A percentile compares a stretch with the other conserved stretches of the same genome.
Conservation (phyloP, 805 yeast species). For the Candida silvicultrix region DNA sequence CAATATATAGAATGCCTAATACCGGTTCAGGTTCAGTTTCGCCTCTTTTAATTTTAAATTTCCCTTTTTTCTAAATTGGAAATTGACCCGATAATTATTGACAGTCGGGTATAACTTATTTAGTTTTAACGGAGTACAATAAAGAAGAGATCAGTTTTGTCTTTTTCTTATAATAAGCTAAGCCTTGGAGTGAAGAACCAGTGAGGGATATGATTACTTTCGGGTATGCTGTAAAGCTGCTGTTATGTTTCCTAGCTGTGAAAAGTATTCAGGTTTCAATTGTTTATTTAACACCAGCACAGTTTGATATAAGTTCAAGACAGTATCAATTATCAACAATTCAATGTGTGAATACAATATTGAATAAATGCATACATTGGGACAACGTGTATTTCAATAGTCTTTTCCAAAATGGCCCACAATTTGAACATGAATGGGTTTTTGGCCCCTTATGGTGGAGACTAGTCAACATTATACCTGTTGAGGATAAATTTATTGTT, state of each 20-base stretch:
- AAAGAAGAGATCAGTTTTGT: too few species aligned
- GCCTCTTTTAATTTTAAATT: not conserved
- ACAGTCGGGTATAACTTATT: too few species aligned
- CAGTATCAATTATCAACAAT: not conserved
- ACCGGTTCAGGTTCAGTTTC: not conserved
- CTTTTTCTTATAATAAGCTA: too few species aligned
- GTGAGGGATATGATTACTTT: not conserved
- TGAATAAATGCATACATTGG: constrained; percentile 67
- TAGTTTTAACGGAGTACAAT: too few species aligned
- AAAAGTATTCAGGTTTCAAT: not conserved
- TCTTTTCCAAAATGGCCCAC: constrained; percentile 37
- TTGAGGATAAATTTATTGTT: constrained; percentile 25
- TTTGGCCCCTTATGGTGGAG: constrained; percentile 77
- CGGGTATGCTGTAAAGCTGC: not conserved
- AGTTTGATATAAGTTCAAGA: not conserved
- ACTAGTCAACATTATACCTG: constrained; percentile 25
- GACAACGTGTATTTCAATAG: constrained; percentile 75
- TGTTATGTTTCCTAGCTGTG: not conserved
- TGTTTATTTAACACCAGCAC: not conserved
- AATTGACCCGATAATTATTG: not conserved
- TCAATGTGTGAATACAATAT: constrained; percentile 18
- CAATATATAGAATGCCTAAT: too few species aligned
- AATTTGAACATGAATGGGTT: constrained; percentile 89
- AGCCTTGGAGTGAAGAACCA: too few species aligned
- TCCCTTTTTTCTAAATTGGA: not conserved